Conservation (phyloP, 164 flowering plant genomes). For the Cinnamomum micranthum region DNA sequence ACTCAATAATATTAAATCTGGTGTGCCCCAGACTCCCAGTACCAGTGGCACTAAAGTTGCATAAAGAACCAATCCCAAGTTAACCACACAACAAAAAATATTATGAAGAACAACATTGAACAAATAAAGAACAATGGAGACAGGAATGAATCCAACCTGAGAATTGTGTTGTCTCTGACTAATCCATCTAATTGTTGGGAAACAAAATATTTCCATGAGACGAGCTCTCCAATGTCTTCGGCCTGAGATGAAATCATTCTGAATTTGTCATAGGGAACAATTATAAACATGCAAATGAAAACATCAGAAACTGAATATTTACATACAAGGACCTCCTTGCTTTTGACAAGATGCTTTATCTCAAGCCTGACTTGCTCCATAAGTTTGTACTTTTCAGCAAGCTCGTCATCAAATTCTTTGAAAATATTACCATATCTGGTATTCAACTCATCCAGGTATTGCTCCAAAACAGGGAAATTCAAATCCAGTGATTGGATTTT, state of each 20-base stretch:
- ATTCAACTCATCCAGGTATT: constrained; percentile 76
- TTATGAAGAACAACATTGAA: background rate
- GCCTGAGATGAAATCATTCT: constrained; percentile 38
- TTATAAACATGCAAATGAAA: background rate
- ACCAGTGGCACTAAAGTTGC: too few species aligned
- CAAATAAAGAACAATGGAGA: background rate
- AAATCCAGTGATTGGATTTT: constrained; percentile 82
- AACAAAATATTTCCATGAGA: constrained; percentile 70
- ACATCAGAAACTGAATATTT: constrained; percentile 3
- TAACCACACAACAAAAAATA: background rate
- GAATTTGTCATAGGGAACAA: constrained; percentile 3
- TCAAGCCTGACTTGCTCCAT: constrained; percentile 53
- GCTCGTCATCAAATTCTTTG: constrained; percentile 64
- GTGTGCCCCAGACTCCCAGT: too few species aligned
- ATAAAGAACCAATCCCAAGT: too few species aligned
- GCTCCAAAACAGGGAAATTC: constrained; percentile 73
- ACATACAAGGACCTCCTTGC: constrained; percentile 63
- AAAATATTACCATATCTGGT: constrained; percentile 69
- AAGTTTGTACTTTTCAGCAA: constrained; percentile 45
- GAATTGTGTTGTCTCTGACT: constrained; percentile 49
- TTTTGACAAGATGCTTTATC: constrained; percentile 39
- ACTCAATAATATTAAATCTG: too few species aligned
- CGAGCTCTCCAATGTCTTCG: constrained; percentile 62
- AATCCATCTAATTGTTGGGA: constrained; percentile 59
- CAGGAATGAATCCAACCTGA: constrained; percentile 53